Percentiles rank a stretch among this genome's conserved stretches.
These are phyloP conservation scores for Alternaria dauci DNA, from an alignment of 2,329 filamentous ascomycete species.

Conservation along the genomic window DNA sequence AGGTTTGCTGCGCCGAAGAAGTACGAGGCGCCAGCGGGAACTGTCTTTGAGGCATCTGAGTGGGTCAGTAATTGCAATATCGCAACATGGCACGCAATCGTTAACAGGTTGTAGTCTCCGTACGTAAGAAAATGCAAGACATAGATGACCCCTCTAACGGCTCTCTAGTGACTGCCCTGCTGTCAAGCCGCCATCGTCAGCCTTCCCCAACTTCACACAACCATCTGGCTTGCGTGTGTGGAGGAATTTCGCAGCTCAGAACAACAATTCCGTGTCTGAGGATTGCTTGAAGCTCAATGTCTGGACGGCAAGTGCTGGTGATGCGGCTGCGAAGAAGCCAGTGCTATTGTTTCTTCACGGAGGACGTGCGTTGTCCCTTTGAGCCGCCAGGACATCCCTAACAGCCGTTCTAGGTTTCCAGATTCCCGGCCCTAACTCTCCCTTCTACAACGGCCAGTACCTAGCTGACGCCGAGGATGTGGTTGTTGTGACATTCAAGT, in stretches of 20 bases:
- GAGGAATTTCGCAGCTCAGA: constrained; percentile 40
- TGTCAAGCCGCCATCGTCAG: constrained; percentile 33
- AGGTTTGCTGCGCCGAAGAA: constrained; percentile 45
- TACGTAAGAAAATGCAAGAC: constrained; percentile 21
- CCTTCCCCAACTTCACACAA: constrained; percentile 39
- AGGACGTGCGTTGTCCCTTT: constrained; percentile 29
- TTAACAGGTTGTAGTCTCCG: constrained; percentile 31
- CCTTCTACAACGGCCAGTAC: constrained; percentile 41
- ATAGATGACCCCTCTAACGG: neutral
- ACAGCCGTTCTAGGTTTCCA: constrained; percentile 28
- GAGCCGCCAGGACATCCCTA: neutral
- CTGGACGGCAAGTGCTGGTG: constrained; percentile 33
- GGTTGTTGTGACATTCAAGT: constrained; percentile 43
- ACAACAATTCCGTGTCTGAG: constrained; percentile 33
- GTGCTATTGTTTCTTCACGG: constrained; percentile 43
- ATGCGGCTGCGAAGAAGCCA: constrained; percentile 32
- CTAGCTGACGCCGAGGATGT: constrained; percentile 40
- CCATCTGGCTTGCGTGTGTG: constrained; percentile 35
- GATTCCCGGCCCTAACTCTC: constrained; percentile 35
- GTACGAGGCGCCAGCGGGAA: constrained; percentile 31
- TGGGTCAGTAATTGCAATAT: constrained; percentile 23
- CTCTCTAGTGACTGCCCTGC: constrained; percentile 35
- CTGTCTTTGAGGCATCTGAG: constrained; percentile 34
- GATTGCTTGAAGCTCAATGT: constrained; percentile 45
- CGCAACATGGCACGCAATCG: neutral